Conservation (phyloP, 257 asterid species). For the Solanum chiquidenum region DNA sequence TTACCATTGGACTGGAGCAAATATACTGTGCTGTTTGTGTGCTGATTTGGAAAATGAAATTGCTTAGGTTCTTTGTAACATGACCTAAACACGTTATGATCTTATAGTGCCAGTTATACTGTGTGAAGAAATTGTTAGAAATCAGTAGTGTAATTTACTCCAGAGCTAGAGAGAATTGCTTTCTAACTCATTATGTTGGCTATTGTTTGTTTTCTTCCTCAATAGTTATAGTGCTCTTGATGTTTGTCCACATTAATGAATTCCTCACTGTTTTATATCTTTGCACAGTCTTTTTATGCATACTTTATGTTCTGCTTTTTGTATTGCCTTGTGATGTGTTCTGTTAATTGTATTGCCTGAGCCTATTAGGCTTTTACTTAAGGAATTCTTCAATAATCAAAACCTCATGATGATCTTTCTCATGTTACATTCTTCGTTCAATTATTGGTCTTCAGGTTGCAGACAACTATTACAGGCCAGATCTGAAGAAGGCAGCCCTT, state of each 20-base stretch:
- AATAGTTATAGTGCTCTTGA: not conserved
- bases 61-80: not conserved
- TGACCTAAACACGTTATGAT: not conserved
- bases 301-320: not conserved
- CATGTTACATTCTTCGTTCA: not conserved
- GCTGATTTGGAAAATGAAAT: not conserved
- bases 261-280: not conserved
- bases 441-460: slow-evolving; percentile 27
- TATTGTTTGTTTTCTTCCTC: not conserved
- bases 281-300: not conserved
- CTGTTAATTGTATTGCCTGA: not conserved
- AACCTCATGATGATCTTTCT: not conserved
- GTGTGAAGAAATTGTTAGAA: not conserved
- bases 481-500: slow-evolving; percentile 60
- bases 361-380: not conserved
- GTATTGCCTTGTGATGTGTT: not conserved
- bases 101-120: not conserved
- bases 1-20: not conserved
- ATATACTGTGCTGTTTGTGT: not conserved
- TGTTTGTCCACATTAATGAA: not conserved
- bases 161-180: not conserved
- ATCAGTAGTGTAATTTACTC: not conserved
- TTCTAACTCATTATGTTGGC: not conserved
- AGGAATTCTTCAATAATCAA: not conserved
- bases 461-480: slow-evolving; percentile 61